phyloP scores from a whole-genome alignment of 2,329 filamentous ascomycete genomes.

The Trichophyton benhamiae region DNA sequence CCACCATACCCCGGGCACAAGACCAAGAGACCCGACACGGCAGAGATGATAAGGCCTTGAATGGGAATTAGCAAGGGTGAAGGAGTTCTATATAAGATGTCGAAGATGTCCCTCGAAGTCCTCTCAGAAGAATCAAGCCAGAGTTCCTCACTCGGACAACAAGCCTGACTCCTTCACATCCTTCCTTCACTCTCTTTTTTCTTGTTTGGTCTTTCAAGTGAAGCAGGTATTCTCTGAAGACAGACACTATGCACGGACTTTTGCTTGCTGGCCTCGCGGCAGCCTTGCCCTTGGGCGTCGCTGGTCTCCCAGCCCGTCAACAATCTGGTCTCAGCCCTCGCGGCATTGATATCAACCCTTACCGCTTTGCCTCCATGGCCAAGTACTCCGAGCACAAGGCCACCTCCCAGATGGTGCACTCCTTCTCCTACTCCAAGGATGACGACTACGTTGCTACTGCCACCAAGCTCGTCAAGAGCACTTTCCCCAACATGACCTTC shows the following conservation, averaged over 20 bases:
- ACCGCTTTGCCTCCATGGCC: constrained; percentile 5
- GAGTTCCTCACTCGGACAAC: constrained; percentile 1
- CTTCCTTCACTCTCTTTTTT: not conserved
- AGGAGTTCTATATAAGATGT: not conserved
- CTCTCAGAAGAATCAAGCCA: not conserved
- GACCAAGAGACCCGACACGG: not conserved
- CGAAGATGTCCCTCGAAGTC: not conserved
- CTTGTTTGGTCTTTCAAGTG: not conserved
- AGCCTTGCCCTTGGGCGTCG: constrained; percentile 8
- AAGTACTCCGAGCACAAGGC: constrained; percentile 6
- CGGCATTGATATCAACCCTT: constrained; percentile 11
- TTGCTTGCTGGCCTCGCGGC: constrained; percentile 9
- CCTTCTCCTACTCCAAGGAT: not conserved
- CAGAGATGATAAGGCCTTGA: not conserved
- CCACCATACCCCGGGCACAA: not conserved
- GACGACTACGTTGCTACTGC: constrained; percentile 10
- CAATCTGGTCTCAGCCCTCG: constrained; percentile 4
- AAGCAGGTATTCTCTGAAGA: constrained; percentile 1
- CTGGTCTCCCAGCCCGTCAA: constrained; percentile 7
- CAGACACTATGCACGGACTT: constrained; percentile 12
- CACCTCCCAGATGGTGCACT: constrained; percentile 2
- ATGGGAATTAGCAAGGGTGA: not conserved
- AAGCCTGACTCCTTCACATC: not conserved
- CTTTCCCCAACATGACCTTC: constrained; percentile 7
- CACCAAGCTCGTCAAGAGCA: constrained; percentile 8